A percentile compares a stretch with the other conserved stretches of the same genome.
Evolutionary conservation across 1,139 yeast species (phyloP).

Genomic region (Blastobotrys buckinghamii): DNA sequence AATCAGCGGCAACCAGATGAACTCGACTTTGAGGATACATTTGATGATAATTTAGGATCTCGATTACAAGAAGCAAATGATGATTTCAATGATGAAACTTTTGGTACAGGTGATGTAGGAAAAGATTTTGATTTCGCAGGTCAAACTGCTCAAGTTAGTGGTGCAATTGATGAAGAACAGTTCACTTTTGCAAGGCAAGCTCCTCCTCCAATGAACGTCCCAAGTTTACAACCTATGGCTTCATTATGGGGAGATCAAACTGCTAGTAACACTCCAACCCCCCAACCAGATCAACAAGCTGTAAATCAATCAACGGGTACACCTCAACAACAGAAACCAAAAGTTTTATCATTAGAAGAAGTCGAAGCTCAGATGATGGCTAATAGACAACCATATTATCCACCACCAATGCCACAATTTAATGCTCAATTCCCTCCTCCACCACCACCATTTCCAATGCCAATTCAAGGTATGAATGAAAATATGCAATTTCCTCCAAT

Average conservation of each 20-base stretch:
- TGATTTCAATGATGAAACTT: constrained; percentile 81
- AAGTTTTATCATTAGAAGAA: constrained; percentile 62
- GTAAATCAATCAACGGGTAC: constrained; percentile 10
- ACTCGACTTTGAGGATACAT: constrained; percentile 75
- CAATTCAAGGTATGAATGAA: background rate
- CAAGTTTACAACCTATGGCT: constrained; percentile 55
- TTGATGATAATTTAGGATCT: constrained; percentile 67
- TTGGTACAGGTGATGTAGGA: constrained; percentile 49
- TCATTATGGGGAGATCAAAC: constrained; percentile 48
- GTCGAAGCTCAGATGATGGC: constrained; percentile 65
- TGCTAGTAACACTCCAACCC: constrained; percentile 13
- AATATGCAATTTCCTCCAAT: constrained; percentile 33
- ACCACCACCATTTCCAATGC: constrained; percentile 25
- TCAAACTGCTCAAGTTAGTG: constrained; percentile 35
- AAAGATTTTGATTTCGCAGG: constrained; percentile 51
- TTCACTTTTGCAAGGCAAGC: constrained; percentile 24
- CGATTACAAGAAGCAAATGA: constrained; percentile 67
- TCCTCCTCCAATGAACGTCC: constrained; percentile 31
- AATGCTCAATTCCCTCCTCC: background rate
- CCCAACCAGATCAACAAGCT: constrained; percentile 19
- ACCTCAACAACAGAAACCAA: constrained; percentile 18
- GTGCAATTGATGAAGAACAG: constrained; percentile 33
- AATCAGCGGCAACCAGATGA: constrained; percentile 19
- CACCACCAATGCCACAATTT: background rate
- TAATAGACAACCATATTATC: constrained; percentile 7